phyloP scores from a whole-genome alignment of 2,329 filamentous ascomycete genomes.

The Xylaria sp. region DNA sequence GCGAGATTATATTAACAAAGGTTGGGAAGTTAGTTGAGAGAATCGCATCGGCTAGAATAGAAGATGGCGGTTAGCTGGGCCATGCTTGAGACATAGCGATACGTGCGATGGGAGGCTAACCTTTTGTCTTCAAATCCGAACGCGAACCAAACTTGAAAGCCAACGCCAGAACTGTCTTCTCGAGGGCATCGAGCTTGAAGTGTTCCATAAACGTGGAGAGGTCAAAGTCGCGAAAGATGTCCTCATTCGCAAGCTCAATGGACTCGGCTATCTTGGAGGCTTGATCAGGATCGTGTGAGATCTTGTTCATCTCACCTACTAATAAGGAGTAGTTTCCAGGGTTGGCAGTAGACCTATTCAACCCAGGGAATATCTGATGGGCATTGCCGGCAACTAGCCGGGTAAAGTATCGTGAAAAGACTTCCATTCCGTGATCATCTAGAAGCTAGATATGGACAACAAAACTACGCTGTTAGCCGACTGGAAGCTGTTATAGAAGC shows the following conservation, averaged over 20 bases:
- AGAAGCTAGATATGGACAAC: constrained; percentile 59
- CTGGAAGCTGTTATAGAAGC: no score
- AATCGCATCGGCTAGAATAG: constrained; percentile 72
- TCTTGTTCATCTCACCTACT: constrained; percentile 77
- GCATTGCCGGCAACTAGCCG: constrained; percentile 89
- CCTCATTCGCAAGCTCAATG: constrained; percentile 83
- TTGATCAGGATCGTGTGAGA: constrained; percentile 73
- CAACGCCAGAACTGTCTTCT: constrained; percentile 81
- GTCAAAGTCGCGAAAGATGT: constrained; percentile 93
- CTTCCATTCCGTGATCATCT: constrained; percentile 98
- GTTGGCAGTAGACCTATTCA: constrained; percentile 66
- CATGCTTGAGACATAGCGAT: not conserved
- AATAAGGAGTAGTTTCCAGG: constrained; percentile 80
- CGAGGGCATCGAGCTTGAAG: constrained; percentile 84
- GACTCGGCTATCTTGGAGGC: constrained; percentile 88
- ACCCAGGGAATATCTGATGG: constrained; percentile 78
- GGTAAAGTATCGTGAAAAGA: constrained; percentile 92
- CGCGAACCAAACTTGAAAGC: constrained; percentile 82
- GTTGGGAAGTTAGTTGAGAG: constrained; percentile 71
- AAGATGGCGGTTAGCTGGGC: constrained; percentile 2
- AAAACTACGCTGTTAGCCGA: not conserved
- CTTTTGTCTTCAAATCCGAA: constrained; percentile 81
- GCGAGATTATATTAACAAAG: constrained; percentile 72
- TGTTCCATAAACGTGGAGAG: constrained; percentile 93
- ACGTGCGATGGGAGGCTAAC: constrained; percentile 43